These are phyloP conservation scores for Rhizopogon roseolus DNA, from an alignment of 768 basidiomycete genomes.

Conservation along the genomic window DNA sequence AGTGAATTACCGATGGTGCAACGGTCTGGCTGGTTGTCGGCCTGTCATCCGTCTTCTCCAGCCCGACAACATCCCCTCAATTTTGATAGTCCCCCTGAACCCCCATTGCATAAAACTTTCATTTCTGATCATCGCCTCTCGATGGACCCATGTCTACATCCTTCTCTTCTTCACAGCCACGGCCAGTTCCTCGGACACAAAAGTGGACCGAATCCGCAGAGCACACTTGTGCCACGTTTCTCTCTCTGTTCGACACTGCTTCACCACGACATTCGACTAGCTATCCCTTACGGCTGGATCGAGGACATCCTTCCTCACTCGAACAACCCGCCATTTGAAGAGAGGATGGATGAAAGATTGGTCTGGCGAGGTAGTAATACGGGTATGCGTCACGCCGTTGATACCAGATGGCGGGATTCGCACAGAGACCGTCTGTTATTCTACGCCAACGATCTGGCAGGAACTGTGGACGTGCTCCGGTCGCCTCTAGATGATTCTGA, in stretches of 20 bases:
- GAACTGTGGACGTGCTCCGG: constrained; percentile 35
- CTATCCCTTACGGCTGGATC: neutral
- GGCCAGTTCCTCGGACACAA: constrained; percentile 48
- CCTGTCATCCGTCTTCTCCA: neutral
- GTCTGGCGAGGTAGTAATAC: constrained; percentile 77
- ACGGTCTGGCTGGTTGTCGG: constrained; percentile 15
- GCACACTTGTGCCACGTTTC: constrained; percentile 45
- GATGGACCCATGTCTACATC: constrained; percentile 35
- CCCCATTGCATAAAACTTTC: neutral
- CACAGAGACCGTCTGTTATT: constrained; percentile 49
- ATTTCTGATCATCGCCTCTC: constrained; percentile 6
- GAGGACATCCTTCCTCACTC: constrained; percentile 25
- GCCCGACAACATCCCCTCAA: neutral
- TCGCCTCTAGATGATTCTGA: constrained; percentile 23
- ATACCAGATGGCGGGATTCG: constrained; percentile 41
- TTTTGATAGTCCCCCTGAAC: neutral
- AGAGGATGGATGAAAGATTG: constrained; percentile 17
- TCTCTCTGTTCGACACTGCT: constrained; percentile 31
- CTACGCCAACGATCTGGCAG: constrained; percentile 33
- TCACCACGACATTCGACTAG: neutral
- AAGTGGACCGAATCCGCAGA: constrained; percentile 40
- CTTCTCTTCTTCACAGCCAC: constrained; percentile 33
- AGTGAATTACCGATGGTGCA: neutral
- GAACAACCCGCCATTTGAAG: neutral
- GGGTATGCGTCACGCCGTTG: constrained; percentile 43